Evolutionary conservation across 1,139 yeast species (phyloP).

Genomic region (Hansenula anomala): DNA sequence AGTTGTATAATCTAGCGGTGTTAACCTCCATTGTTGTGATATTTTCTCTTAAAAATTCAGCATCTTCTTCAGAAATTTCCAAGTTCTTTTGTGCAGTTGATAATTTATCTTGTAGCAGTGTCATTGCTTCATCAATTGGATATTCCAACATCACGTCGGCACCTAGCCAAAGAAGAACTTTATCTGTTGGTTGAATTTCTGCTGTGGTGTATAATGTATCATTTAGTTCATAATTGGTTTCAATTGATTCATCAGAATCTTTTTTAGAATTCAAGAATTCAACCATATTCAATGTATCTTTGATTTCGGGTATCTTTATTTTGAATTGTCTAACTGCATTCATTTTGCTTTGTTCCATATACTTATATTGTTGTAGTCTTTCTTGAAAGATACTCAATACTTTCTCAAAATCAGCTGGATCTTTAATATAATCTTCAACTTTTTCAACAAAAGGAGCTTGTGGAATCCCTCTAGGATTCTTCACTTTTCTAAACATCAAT

Average conservation of each 20-base stretch:
- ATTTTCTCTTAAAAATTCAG: slow-evolving; percentile 84
- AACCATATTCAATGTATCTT: slow-evolving; percentile 75
- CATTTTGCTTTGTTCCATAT: slow-evolving; percentile 79
- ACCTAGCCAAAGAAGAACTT: slow-evolving; percentile 89
- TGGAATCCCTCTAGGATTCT: slow-evolving; percentile 91
- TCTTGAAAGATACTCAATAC: slow-evolving; percentile 73
- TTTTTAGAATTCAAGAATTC: slow-evolving; percentile 48
- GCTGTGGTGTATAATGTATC: slow-evolving; percentile 91
- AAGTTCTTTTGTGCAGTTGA: slow-evolving; percentile 57
- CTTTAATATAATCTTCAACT: slow-evolving; percentile 68
- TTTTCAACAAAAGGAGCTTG: slow-evolving; percentile 91
- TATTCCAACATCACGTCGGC: slow-evolving; percentile 98
- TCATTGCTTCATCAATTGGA: slow-evolving; percentile 82
- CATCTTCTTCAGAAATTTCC: slow-evolving; percentile 67
- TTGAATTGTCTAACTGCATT: slow-evolving; percentile 64
- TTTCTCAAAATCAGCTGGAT: slow-evolving; percentile 66
- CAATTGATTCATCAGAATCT: slow-evolving; percentile 40
- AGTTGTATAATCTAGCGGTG: slow-evolving; percentile 90
- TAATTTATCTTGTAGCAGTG: slow-evolving; percentile 59
- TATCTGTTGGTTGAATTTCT: slow-evolving; percentile 51
- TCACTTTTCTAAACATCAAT: slow-evolving; percentile 9
- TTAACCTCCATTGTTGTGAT: slow-evolving; percentile 98
- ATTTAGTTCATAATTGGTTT: slow-evolving; percentile 82
- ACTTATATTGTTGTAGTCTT: slow-evolving; percentile 73
- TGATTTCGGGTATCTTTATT: slow-evolving; percentile 83